Base-by-base conservation (phyloP, 2,329 filamentous ascomycete genomes). In the Aspergillus sp. region DNA sequence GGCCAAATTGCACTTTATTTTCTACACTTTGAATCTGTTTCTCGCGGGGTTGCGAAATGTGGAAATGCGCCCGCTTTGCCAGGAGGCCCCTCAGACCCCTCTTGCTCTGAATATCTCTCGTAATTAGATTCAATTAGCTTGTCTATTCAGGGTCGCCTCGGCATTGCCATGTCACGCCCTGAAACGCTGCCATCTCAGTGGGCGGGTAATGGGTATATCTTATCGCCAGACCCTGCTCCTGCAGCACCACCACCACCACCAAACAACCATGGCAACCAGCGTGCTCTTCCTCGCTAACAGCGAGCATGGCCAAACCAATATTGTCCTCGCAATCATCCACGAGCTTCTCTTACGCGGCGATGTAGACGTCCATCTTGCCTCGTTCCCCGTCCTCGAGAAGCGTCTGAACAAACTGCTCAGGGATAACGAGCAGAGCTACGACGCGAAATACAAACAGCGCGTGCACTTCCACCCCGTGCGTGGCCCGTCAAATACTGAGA, bases 231-330 rank as follows among this genome's bases (percentile, higher is more conserved):
- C 43, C 20, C 36, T 36, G 38, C 12, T 43, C 18, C 9, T 36
- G 34, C 34, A 8, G 1, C 12, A 36, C 5, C 13, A n/a, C 3
- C 4, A 13, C 2, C 12, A 36, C 13, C 13, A n/a, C 34, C 26
- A 30, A 30, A 13, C 34, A 36, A 36, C 4, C 30, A 36, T 51
- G 43, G 17, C 24, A 1, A 63, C 55, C 34, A 62, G 53, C 4
- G 68, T 79, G 8, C 66, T 81, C 1, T 74, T 82, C 42, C 62
- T 81, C 41, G 77, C 78, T 3, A 80, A 77, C 61, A 70, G 72
- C 50, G 80, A 81, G 55, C 72, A 74, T 57, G 80, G 80, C 4
- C 76, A 80, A 55, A 74, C 76, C 17, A 81, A 80, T 62, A 74
- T 81, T 22, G 71, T 79, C 36, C 59, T 82, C 6, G 79, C 79